A percentile compares a stretch with the other conserved stretches of the same genome.
Evolutionary conservation across 169 alveolate species (phyloP).

Genomic region (Plasmodium billcollinsi): DNA sequence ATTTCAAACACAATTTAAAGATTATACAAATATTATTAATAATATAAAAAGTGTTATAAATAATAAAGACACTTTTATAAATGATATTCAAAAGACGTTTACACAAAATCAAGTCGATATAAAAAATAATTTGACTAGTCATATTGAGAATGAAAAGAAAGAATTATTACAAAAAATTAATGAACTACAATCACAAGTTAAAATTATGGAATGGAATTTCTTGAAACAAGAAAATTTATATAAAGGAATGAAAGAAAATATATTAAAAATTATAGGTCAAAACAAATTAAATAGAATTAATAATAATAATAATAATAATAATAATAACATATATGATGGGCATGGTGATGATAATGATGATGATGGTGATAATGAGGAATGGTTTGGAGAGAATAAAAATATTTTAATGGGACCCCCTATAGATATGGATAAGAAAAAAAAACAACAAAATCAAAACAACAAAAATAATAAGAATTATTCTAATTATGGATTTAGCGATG

Average conservation of each 20-base stretch:
- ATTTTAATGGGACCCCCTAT: neutral
- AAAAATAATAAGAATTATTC: neutral
- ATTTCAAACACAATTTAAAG: slow-evolving; percentile 43
- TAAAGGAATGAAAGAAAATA: neutral
- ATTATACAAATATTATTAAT: slow-evolving; percentile 48
- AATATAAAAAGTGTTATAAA: slow-evolving; percentile 34
- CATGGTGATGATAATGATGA: neutral
- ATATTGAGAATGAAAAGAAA: slow-evolving; percentile 54
- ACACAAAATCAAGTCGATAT: slow-evolving; percentile 39
- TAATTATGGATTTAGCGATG: no score
- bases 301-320: neutral
- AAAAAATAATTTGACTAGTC: slow-evolving; percentile 18
- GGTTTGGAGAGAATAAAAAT: neutral
- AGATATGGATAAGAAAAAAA: neutral
- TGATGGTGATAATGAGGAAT: neutral
- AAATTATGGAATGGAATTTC: slow-evolving; percentile 12
- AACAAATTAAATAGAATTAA: neutral
- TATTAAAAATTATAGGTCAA: neutral
- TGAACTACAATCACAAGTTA: slow-evolving; percentile 14
- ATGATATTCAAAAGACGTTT: slow-evolving; percentile 47
- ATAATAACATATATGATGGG: neutral
- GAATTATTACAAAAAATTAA: slow-evolving; percentile 28
- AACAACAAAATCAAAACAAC: neutral
- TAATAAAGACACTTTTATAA: slow-evolving; percentile 28
- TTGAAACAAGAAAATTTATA: no score